Evolutionary conservation across 306 rosid species (phyloP), one percentile per base, ranked within the genome.

Genomic region (Mimosa bimucronata): DNA sequence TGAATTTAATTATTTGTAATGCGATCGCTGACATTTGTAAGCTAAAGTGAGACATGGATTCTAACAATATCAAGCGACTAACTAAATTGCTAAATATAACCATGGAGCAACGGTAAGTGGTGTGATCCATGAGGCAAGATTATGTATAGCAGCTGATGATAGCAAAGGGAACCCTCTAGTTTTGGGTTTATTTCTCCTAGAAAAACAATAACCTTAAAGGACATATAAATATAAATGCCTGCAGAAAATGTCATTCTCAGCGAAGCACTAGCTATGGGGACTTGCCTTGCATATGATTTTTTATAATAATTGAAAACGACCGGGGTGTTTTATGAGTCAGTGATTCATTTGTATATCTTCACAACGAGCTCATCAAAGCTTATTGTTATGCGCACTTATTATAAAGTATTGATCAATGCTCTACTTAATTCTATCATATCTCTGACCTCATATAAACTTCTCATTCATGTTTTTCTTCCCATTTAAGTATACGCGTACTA

Each of bases 311-410:
- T 21, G 53, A 68, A 68, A 68, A 68, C 53, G 34, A 68, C 73
- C 34, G 0, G 38, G 16, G 73, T 74, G 78, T 19, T 57, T 37
- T 53, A 76, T 29, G 48, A 45, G 64, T 62, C 83, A 71, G 77
- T 60, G 18, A 61, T 41, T 71, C 37, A 18, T 68, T 53, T 48
- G n/a, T 55, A 34, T 8, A 53, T 74, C 53, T 55, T 44, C 77
- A 55, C 67, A 2, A 28, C 21, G 14, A n/a, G 58, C 58, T 50
- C 57, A 2, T 1, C 19, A 38, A 23, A 34, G 12, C 45, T 37
- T 37, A 2, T 37, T 57, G 37, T 74, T 55, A 31, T 46, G 55
- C 40, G 78, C 78, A 74, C 78, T 74, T 57, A 9, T 53, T 1
- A 21, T 18, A 15, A 26, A 26, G 44, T 3, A 68, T n/a, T 38